phyloP scores from a whole-genome alignment of 768 basidiomycete species.

The Psilocybe cubensis region DNA sequence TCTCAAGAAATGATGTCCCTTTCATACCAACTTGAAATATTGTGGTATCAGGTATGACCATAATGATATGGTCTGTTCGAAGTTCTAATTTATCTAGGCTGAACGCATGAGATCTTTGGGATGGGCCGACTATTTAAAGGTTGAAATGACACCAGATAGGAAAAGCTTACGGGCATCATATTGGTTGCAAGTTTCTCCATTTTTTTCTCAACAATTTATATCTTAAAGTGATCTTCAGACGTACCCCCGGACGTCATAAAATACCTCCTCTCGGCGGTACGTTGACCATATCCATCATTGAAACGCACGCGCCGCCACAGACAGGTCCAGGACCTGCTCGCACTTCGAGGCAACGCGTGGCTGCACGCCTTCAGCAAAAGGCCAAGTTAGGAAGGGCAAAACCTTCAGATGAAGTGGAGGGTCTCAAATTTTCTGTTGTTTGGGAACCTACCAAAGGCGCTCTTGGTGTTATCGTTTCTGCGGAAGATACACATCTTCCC shows the following conservation, averaged over 20 bases:
- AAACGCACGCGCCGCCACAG: constrained; percentile 43
- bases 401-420: constrained; percentile 79
- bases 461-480: constrained; percentile 59
- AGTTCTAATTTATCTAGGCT: constrained; percentile 45
- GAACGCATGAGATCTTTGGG: constrained; percentile 80
- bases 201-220: neutral
- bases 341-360: constrained; percentile 53
- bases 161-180: constrained; percentile 78
- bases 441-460: constrained; percentile 81
- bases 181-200: constrained; percentile 69
- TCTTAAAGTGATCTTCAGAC: constrained; percentile 19
- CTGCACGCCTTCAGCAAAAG: constrained; percentile 66
- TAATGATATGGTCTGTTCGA: neutral
- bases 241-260: constrained; percentile 38
- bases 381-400: constrained; percentile 57
- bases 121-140: constrained; percentile 79
- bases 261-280: constrained; percentile 71
- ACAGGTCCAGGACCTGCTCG: constrained; percentile 50
- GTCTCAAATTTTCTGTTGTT: constrained; percentile 63
- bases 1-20: constrained; percentile 84
- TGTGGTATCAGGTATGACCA: constrained; percentile 69
- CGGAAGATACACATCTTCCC: constrained; percentile 46
- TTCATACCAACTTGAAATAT: constrained; percentile 89
- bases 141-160: constrained; percentile 70
- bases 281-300: constrained; percentile 72